phyloP scores from a whole-genome alignment of 108 stramenopile species.

The Aurantiochytrium sp. region DNA sequence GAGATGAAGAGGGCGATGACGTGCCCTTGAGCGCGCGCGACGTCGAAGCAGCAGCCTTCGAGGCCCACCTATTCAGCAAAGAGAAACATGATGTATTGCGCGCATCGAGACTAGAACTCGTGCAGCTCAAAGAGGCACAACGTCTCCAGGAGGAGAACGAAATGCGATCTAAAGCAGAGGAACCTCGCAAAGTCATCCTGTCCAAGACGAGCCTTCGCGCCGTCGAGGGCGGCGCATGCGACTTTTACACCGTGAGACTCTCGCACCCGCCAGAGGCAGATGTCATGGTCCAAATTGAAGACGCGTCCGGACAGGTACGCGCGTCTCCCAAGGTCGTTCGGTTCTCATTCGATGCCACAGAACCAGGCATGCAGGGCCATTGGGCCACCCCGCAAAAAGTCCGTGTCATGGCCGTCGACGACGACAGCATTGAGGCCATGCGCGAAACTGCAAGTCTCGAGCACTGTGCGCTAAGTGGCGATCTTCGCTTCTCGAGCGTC shows the following conservation, averaged over 20 bases:
- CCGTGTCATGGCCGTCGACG: constrained; percentile 1
- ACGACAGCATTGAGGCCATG: neutral
- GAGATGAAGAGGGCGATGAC: neutral
- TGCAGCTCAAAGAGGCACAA: neutral
- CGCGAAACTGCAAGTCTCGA: neutral
- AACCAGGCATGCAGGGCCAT: neutral
- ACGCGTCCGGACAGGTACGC: neutral
- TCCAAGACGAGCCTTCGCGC: neutral
- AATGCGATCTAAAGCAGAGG: neutral
- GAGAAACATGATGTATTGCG: neutral
- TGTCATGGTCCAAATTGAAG: constrained; percentile 13
- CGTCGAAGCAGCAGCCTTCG: neutral
- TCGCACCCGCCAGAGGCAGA: neutral
- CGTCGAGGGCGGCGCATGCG: neutral
- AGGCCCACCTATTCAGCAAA: neutral
- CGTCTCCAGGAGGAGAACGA: neutral
- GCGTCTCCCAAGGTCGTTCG: neutral
- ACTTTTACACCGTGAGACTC: neutral
- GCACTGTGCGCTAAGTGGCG: neutral
- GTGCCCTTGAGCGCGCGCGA: neutral
- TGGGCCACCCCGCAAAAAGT: neutral
- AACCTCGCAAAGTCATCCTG: neutral
- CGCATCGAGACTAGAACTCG: neutral
- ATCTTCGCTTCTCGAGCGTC: neutral
- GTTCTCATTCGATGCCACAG: neutral